Base-by-base conservation (phyloP, 768 basidiomycete species). In the Jaapia argillacea region DNA sequence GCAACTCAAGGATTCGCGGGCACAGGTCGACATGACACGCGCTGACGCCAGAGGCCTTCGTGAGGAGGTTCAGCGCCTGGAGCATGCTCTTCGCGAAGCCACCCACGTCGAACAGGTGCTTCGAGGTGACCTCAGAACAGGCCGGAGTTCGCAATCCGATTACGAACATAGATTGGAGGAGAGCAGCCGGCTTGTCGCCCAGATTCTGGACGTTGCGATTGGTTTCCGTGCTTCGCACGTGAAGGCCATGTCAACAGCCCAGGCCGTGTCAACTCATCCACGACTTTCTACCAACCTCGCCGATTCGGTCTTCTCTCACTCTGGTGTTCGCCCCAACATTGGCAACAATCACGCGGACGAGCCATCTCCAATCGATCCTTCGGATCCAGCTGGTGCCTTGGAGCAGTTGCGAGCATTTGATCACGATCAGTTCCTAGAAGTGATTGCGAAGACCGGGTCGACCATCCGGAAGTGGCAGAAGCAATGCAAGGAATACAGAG, bases 401-500 rank as follows among this genome's bases (percentile, higher is more conserved):
- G 84, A 87, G 43, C 63, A 69, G 12, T 61, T 91, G 18, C 70
- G 85, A 36, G 72, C 74, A 21, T 87, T 88, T 55, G 88, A 90
- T 55, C 81, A 92, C 50, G 86, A 87, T 51, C 73, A 77, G 50
- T 94, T 96, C 60, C 61, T 87, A 40, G 92, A 94, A 41, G 79
- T 80, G 0, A 75, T 97, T 36, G 65, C 70, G 44, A 89, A 90
- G 58, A 78, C 82, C 7, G 82, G 83, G n/a, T 75, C 84, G 12
- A 85, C 87, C 6, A 85, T 92, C 46, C 81, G 88, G 44, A 96
- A 94, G 59, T 98, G 92, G 91, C 88, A 92, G 66, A 96, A 91
- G 58, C 91, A 93, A 58, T 94, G 90, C 65, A 94, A 90, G 57
- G 84, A 90, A 51, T 98, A 97, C 46, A 74, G 92, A 36, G 94